Conservation (phyloP, 257 asterid genomes). For the Nicotiana undulata region DNA sequence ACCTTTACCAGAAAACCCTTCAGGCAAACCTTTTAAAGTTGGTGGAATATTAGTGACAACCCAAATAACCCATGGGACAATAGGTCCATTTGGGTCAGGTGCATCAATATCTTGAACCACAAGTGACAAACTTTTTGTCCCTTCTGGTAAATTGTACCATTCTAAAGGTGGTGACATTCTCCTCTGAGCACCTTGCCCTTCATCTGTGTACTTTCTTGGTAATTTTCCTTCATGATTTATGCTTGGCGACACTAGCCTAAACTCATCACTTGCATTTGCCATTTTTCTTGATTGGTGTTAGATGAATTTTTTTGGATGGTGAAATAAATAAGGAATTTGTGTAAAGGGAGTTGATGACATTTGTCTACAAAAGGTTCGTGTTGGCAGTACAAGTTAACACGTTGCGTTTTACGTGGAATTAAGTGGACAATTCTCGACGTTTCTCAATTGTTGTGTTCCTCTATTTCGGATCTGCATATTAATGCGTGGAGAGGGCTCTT, state of each 20-base stretch:
- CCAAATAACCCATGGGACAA: constrained; percentile 60
- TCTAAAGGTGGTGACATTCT: constrained; percentile 70
- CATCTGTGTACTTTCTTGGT: constrained; percentile 68
- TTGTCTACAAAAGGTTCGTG: constrained; percentile 25
- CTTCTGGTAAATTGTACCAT: constrained; percentile 77
- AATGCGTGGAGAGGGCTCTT: background rate
- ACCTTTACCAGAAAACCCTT: constrained; percentile 63
- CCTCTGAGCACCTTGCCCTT: constrained; percentile 69
- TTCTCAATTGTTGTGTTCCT: background rate
- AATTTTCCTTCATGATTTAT: constrained; percentile 51
- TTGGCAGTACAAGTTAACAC: constrained; percentile 14
- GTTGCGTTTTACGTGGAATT: constrained; percentile 14
- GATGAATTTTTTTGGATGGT: background rate
- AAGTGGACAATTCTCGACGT: background rate
- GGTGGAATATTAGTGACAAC: constrained; percentile 70
- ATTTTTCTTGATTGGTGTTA: constrained; percentile 15
- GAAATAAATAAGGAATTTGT: background rate
- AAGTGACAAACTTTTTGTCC: constrained; percentile 51
- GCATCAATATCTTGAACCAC: constrained; percentile 74
- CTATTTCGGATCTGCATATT: background rate
- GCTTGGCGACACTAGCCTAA: constrained; percentile 43
- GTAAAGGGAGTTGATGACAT: background rate
- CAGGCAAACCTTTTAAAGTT: constrained; percentile 71
- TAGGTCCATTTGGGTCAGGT: constrained; percentile 58
- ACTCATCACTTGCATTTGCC: constrained; percentile 57